Conservation (phyloP, 1,284 basidiomycete species). For the Coniferiporia weirii region DNA sequence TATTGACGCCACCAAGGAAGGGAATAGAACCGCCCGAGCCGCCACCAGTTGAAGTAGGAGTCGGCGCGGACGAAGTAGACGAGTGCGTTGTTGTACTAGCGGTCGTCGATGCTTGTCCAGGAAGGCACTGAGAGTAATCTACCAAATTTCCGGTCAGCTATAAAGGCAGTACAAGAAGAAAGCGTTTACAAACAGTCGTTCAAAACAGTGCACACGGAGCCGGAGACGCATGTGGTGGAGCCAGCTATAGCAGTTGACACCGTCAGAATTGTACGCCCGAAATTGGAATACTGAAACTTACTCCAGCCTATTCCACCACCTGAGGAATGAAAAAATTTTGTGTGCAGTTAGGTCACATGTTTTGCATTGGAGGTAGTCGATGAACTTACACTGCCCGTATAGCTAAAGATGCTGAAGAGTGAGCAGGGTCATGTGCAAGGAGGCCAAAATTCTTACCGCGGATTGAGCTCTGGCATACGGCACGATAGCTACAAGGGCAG, state of each 20-base stretch:
- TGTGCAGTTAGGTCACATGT: neutral
- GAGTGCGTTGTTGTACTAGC: neutral
- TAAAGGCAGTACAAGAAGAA: neutral
- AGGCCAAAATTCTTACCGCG: neutral
- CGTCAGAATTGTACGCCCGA: neutral
- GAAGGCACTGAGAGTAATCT: slow-evolving; percentile 34
- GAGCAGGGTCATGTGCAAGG: neutral
- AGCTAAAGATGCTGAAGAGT: neutral
- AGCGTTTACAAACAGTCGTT: slow-evolving; percentile 25
- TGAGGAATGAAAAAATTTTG: neutral
- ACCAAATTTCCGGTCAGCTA: neutral
- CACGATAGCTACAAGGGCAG: slow-evolving; percentile 5
- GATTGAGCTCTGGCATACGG: slow-evolving; percentile 10
- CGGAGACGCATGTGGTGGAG: slow-evolving; percentile 27
- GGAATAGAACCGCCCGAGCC: slow-evolving; percentile 1
- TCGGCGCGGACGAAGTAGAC: slow-evolving; percentile 17
- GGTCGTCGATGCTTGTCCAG: slow-evolving; percentile 23
- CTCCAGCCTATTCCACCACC: slow-evolving; percentile 23
- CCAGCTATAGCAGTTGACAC: slow-evolving; percentile 21
- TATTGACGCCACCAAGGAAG: slow-evolving; percentile 23
- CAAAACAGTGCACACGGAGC: slow-evolving; percentile 27
- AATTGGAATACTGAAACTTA: slow-evolving; percentile 2
- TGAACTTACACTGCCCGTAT: slow-evolving; percentile 14
- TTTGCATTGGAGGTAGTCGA: neutral
- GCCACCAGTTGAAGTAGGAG: slow-evolving; percentile 21